Conservation (phyloP, 805 yeast genomes). For the Zygosaccharomyces lentus region DNA sequence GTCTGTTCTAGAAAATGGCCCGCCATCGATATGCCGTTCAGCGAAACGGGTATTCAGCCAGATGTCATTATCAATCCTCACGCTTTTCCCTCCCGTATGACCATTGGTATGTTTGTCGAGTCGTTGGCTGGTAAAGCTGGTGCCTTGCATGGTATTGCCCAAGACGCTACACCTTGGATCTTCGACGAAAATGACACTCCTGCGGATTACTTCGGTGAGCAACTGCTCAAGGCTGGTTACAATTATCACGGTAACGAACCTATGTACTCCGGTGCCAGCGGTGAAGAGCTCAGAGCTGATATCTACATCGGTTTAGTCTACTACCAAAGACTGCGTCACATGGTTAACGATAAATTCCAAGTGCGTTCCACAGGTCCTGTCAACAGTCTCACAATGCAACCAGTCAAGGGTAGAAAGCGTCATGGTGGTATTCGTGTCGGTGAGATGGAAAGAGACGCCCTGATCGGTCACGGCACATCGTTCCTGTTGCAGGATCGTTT, state of each 20-base stretch:
- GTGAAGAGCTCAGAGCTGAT: constrained; percentile 94
- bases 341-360: constrained; percentile 99
- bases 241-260: constrained; percentile 99
- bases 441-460: constrained; percentile 99
- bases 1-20: constrained; percentile 99
- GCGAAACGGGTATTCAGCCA: constrained; percentile 94
- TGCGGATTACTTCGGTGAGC: constrained; percentile 96
- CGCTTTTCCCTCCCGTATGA: constrained; percentile 99
- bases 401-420: constrained; percentile 98
- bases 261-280: constrained; percentile 97
- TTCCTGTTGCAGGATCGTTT: constrained; percentile 91
- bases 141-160: constrained; percentile 95
- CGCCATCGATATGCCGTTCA: constrained; percentile 91
- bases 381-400: constrained; percentile 95
- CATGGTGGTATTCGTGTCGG: constrained; percentile 99
- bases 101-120: constrained; percentile 99
- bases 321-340: constrained; percentile 97
- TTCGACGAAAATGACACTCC: constrained; percentile 91
- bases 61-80: constrained; percentile 98
- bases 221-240: constrained; percentile 80
- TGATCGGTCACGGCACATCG: constrained; percentile 97
- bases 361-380: constrained; percentile 99
- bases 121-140: constrained; percentile 99
- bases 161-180: constrained; percentile 95
- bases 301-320: constrained; percentile 95